Percentiles rank a stretch among this genome's conserved stretches.
phyloP scores from a whole-genome alignment of 179 eudicot species.

The Nepenthes alata region DNA sequence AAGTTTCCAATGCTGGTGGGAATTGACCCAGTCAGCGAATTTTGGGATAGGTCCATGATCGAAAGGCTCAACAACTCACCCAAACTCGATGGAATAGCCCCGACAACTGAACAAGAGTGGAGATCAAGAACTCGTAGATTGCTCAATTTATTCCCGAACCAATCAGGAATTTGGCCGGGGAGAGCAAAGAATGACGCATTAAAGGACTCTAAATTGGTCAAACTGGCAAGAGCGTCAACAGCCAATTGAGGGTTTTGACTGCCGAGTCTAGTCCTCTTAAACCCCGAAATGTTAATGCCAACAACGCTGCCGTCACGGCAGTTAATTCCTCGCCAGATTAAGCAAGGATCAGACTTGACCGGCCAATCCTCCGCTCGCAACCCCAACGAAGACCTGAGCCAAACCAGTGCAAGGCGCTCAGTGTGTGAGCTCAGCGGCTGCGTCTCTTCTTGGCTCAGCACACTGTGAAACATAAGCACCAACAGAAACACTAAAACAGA shows the following conservation, averaged over 20 bases:
- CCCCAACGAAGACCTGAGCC: conserved; percentile 75
- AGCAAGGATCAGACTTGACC: conserved; percentile 62
- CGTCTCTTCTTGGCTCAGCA: conserved; percentile 11
- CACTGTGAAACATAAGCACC: conserved; percentile 23
- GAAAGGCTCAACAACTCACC: conserved; percentile 36
- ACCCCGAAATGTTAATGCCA: conserved; percentile 75
- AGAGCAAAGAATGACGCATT: conserved; percentile 68
- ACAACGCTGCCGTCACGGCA: conserved; percentile 60
- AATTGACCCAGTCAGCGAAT: no score
- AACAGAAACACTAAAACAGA: conserved; percentile 13
- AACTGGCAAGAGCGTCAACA: conserved; percentile 65
- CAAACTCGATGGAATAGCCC: conserved; percentile 54
- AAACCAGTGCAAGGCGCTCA: conserved; percentile 45
- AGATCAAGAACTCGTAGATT: conserved; percentile 76
- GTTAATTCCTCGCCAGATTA: conserved; percentile 51
- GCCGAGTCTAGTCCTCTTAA: conserved; percentile 71
- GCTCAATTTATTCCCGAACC: conserved; percentile 48
- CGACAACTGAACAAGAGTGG: conserved; percentile 45
- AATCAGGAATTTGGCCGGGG: conserved; percentile 66
- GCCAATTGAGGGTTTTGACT: conserved; percentile 60
- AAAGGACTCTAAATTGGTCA: conserved; percentile 50
- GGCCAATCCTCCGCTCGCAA: conserved; percentile 79
- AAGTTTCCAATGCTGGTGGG: no score
- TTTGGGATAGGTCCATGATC: no score
- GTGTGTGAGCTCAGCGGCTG: conserved; percentile 18